Evolutionary conservation across 768 basidiomycete genomes (phyloP), one percentile per base, ranked within the genome.

Genomic region (Mycena crocata): DNA sequence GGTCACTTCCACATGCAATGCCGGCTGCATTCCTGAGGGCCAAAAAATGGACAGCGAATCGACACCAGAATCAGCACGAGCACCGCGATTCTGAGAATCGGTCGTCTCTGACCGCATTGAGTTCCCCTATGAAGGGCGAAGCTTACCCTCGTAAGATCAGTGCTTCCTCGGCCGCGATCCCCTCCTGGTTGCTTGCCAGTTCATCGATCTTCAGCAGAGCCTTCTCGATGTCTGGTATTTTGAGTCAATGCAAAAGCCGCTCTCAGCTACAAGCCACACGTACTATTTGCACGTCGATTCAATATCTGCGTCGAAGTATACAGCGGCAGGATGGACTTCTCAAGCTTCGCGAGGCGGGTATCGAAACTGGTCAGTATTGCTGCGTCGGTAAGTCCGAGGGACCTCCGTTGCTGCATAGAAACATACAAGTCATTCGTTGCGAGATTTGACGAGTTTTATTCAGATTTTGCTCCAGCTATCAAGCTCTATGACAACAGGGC

Each of bases 341-440:
- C 94, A 24, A 95, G 85, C 74, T 90, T 92, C 44, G 91, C 90
- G 7, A 96, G 80, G 23, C 94, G 87, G 1, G 88, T 88, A 76
- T 95, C 94, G 72, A 95, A 94, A 72, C 91, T 94, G 67, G 91
- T 89, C 54, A 96, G 83, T 71, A 95, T 90, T 49, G 91, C 94
- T 95, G 74, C 73, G 70, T 70, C 77, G 67, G 68, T 83, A 58
- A 82, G 80, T 67, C 72, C 54, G 24, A 61, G 15, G 21, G 31
- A 49, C 28, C 42, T 67, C 40, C 52, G 46, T 49, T 28, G 62
- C 42, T 17, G 17, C 26, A 55, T 12, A 3, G 31, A 39, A 44
- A 75, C 91, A 60, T 80, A 95, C 93, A 87, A 66, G 88, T 94
- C 93, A 95, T 95, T 55, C 92, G 84, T 72, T 92, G 91, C 1